Evolutionary conservation across 164 flowering plant species (phyloP), one percentile per base, ranked within the genome.

Genomic region (Platanus orientalis): DNA sequence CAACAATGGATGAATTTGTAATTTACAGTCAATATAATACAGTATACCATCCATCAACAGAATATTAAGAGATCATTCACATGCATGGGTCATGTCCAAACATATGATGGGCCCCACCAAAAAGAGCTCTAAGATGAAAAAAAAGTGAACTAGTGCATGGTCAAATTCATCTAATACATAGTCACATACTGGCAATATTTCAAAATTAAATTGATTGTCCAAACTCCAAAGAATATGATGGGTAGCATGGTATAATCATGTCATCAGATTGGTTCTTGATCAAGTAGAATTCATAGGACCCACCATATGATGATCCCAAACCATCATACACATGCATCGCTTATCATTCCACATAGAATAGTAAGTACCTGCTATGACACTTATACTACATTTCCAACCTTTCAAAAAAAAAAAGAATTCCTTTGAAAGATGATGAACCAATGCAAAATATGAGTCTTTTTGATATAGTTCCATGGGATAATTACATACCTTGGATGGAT

Each of bases 401-500:
- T 24, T 14, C 13, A 27, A 53, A 53, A n/a, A 53, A 53, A 14
- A 7, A 36, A 36, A 12, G 32, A 53, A 26, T 26, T 26, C 30
- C 16, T 53, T 16, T 25, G 0, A 27, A 12, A 20, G 23, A 65
- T 23, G 20, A 65, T 21, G n/a, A 57, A 25, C 11, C n/a, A n/a
- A n/a, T n/a, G n/a, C n/a, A n/a, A 1, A 20, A 26, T 42, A 53
- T 2, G 40, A 29, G n/a, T 39, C 3, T 17, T 53, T 16, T 42
- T 39, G 36, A 56, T 56, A 4, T 6, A 47, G 13, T 40, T 67
- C 25, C 51, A 51, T 27, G 24, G 29, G 40, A 16, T 63, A 24
- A 26, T 25, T 17, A n/a, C 73, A 55, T 81, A 90, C 97, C 97
- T 86, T 88, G 13, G 83, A 81, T 9, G 94, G 92, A 73, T 76